Conservation (phyloP, 805 yeast species). For the Lachancea lanzarotensis region DNA sequence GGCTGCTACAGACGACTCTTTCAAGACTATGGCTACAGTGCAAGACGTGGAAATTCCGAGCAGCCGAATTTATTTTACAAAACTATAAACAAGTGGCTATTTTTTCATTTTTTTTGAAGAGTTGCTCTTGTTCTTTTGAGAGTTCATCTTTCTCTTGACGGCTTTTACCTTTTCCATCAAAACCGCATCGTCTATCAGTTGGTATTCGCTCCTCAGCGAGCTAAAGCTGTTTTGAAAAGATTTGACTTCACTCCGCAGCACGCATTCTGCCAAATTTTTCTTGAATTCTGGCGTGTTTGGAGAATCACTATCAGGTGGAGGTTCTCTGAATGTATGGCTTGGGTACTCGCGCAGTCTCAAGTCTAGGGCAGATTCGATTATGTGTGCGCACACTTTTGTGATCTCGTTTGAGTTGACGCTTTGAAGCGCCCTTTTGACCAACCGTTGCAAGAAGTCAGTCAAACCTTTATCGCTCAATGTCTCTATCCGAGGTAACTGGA, state of each 20-base stretch:
- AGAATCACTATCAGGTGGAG: slow-evolving; percentile 13
- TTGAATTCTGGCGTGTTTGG: slow-evolving; percentile 25
- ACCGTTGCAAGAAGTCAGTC: slow-evolving; percentile 38
- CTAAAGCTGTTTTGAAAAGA: slow-evolving; percentile 40
- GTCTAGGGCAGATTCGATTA: slow-evolving; percentile 26
- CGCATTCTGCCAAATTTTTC: slow-evolving; percentile 46
- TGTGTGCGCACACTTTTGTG: slow-evolving; percentile 33
- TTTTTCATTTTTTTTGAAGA: slow-evolving; percentile 26
- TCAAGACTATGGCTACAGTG: slow-evolving; percentile 33
- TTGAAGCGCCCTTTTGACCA: slow-evolving; percentile 55
- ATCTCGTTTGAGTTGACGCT: slow-evolving; percentile 46
- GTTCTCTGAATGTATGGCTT: slow-evolving; percentile 24
- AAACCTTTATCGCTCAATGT: slow-evolving; percentile 18
- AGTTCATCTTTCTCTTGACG: slow-evolving; percentile 33
- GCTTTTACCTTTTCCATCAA: slow-evolving; percentile 53
- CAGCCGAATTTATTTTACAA: slow-evolving; percentile 22
- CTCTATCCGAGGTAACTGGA: slow-evolving; percentile 23
- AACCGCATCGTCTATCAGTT: slow-evolving; percentile 52
- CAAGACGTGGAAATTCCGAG: slow-evolving; percentile 19
- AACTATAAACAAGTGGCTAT: slow-evolving; percentile 7
- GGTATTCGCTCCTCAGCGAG: slow-evolving; percentile 29
- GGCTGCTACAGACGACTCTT: slow-evolving; percentile 46
- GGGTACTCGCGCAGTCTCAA: slow-evolving; percentile 45
- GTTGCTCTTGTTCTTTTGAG: slow-evolving; percentile 11
- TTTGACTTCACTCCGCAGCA: slow-evolving; percentile 48